Conservation (phyloP, 345 rosid species). For the Populus simonii region DNA sequence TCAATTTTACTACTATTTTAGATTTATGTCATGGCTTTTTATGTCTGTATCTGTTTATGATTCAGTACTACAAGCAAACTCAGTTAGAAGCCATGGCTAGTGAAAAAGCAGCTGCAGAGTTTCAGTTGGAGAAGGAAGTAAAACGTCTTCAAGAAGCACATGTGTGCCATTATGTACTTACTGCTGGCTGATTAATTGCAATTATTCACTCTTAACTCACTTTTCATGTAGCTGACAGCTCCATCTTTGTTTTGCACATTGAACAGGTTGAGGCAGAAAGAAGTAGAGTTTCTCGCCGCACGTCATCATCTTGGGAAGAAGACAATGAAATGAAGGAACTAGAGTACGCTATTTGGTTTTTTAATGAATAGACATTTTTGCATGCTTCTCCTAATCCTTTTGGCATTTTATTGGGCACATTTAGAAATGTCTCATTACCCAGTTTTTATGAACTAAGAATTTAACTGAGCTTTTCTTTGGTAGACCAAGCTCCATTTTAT, state of each 20-base stretch:
- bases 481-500: too few species aligned
- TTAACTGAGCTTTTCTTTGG: not conserved
- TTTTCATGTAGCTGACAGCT: constrained; percentile 4
- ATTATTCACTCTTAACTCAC: constrained; percentile 6
- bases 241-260: constrained; percentile 8
- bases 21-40: constrained; percentile 8
- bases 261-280: constrained; percentile 86
- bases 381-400: not conserved
- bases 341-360: constrained; percentile 53
- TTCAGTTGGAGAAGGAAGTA: constrained; percentile 92
- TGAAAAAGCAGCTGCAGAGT: constrained; percentile 99
- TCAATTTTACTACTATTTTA: not conserved
- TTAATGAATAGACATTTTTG: not conserved
- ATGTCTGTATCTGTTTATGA: constrained; percentile 4
- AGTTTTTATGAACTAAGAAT: not conserved
- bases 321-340: constrained; percentile 88
- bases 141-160: constrained; percentile 82
- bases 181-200: constrained; percentile 8
- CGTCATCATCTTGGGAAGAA: constrained; percentile 88
- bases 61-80: constrained; percentile 98
- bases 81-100: constrained; percentile 95
- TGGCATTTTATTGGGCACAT: constrained; percentile 4
- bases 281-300: constrained; percentile 67
- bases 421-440: not conserved
- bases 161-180: constrained; percentile 39